These are phyloP conservation scores for Zygosaccharomyces pseudobailii DNA, from an alignment of 1,139 yeast species.

Conservation along the genomic window DNA sequence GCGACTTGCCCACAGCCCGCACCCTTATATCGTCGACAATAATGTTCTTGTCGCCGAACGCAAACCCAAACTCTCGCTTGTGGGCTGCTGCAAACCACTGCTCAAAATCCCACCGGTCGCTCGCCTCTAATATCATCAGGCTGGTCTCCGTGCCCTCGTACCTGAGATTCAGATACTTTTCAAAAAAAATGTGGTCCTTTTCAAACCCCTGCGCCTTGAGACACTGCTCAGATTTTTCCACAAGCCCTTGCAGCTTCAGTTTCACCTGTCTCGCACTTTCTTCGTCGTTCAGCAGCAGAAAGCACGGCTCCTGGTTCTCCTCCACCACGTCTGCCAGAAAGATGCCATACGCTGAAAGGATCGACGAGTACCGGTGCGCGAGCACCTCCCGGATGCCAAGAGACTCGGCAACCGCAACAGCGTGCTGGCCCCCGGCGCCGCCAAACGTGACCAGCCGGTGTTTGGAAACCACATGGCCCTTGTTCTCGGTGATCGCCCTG, in stretches of 20 bases:
- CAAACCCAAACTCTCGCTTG: conserved; percentile 65
- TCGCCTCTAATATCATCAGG: conserved; percentile 53
- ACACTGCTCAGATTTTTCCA: conserved; percentile 25
- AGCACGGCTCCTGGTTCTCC: conserved; percentile 60
- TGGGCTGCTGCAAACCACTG: conserved; percentile 48
- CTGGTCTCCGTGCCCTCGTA: conserved; percentile 87
- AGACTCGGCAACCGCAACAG: conserved; percentile 47
- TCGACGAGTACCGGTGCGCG: conserved; percentile 50
- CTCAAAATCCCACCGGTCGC: conserved; percentile 32
- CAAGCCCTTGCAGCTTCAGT: conserved; percentile 35
- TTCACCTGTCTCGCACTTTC: conserved; percentile 30
- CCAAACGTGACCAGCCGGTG: conserved; percentile 53
- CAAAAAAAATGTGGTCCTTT: conserved; percentile 40
- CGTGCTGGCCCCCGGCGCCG: conserved; percentile 59
- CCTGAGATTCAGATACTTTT: conserved; percentile 68
- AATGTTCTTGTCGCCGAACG: conserved; percentile 51
- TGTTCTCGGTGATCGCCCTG: conserved; percentile 51
- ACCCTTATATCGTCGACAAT: conserved; percentile 82
- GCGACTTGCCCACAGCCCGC: conserved; percentile 54
- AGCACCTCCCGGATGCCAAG: conserved; percentile 44
- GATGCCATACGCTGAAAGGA: conserved; percentile 54
- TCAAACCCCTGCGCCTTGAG: conserved; percentile 46
- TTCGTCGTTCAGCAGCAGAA: conserved; percentile 33
- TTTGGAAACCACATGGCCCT: conserved; percentile 43
- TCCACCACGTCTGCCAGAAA: conserved; percentile 55